phyloP scores from a whole-genome alignment of 2,329 filamentous ascomycete species.

The Phoma sp. region DNA sequence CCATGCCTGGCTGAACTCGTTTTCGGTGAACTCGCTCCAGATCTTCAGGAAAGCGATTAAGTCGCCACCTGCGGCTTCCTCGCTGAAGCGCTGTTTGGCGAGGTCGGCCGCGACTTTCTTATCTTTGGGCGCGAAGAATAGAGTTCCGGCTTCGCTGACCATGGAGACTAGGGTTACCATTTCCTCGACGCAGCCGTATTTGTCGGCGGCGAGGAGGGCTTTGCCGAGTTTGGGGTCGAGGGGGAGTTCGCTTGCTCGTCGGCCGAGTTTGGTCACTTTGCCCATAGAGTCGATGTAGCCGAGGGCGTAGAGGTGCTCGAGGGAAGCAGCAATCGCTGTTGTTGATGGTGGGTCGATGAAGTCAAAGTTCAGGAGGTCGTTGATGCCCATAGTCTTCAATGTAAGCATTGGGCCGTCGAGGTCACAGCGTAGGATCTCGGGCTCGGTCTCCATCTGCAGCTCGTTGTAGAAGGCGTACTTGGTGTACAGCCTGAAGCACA shows the following conservation, averaged over 20 bases:
- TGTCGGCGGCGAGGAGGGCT: constrained; percentile 84
- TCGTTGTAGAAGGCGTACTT: constrained; percentile 95
- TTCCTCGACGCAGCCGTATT: constrained; percentile 92
- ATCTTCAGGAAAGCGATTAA: constrained; percentile 89
- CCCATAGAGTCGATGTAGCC: constrained; percentile 89
- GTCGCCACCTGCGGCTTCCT: constrained; percentile 78
- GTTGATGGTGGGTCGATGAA: constrained; percentile 94
- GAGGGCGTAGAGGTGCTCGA: constrained; percentile 91
- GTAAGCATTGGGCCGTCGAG: constrained; percentile 83
- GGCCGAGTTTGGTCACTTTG: constrained; percentile 86
- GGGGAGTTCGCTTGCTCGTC: constrained; percentile 95
- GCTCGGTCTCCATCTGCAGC: constrained; percentile 88
- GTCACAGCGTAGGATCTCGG: constrained; percentile 91
- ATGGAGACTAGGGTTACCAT: constrained; percentile 93
- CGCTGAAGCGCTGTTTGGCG: constrained; percentile 84
- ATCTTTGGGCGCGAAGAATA: constrained; percentile 96
- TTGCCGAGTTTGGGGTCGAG: constrained; percentile 92
- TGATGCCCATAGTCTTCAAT: constrained; percentile 88
- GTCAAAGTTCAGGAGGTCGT: constrained; percentile 91
- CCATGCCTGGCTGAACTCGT: constrained; percentile 88
- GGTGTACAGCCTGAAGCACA: constrained; percentile 92
- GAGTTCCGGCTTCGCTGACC: constrained; percentile 83
- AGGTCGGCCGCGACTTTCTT: constrained; percentile 97
- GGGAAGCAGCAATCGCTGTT: constrained; percentile 84
- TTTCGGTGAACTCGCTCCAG: constrained; percentile 95